A percentile compares a stretch with the other conserved stretches of the same genome.
phyloP scores from a whole-genome alignment of 2,329 filamentous ascomycete genomes.

The Phialophora verrucosa region DNA sequence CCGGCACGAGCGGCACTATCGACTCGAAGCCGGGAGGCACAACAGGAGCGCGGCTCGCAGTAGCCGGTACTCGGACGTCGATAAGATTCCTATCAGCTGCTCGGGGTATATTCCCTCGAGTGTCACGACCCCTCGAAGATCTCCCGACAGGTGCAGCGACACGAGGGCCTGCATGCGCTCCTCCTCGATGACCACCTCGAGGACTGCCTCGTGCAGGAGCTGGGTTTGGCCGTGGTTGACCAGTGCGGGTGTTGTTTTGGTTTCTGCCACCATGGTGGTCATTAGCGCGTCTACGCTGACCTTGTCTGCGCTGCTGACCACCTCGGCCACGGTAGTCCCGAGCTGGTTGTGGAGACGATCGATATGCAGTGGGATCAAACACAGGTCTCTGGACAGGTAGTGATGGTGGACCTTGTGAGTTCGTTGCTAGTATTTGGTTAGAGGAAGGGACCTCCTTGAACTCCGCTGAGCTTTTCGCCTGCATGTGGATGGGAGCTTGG shows the following conservation, averaged over 20 bases:
- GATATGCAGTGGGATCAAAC: slow-evolving; percentile 21
- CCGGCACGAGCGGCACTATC: slow-evolving; percentile 19
- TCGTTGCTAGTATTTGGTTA: neutral
- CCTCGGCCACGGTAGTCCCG: slow-evolving; percentile 8
- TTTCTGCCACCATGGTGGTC: neutral
- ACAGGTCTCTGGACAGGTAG: neutral
- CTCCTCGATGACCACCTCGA: slow-evolving; percentile 5
- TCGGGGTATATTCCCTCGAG: neutral
- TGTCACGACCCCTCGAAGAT: slow-evolving; percentile 5
- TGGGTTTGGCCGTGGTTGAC: neutral
- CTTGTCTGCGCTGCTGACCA: neutral
- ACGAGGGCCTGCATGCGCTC: slow-evolving; percentile 1
- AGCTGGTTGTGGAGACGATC: slow-evolving; percentile 6
- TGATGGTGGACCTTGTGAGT: neutral
- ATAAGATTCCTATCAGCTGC: slow-evolving; percentile 13
- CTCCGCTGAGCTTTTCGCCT: neutral
- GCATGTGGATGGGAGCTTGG: neutral
- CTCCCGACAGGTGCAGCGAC: neutral
- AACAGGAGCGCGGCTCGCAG: neutral
- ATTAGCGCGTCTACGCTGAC: slow-evolving; percentile 5
- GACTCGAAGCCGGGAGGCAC: slow-evolving; percentile 29
- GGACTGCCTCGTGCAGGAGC: neutral
- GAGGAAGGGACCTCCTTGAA: neutral
- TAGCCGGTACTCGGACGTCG: slow-evolving; percentile 8
- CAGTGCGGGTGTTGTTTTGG: neutral